Percentiles rank a stretch among this genome's conserved stretches.
Conservation (phyloP, 2,329 filamentous ascomycete genomes). For the Neurospora sp. region DNA sequence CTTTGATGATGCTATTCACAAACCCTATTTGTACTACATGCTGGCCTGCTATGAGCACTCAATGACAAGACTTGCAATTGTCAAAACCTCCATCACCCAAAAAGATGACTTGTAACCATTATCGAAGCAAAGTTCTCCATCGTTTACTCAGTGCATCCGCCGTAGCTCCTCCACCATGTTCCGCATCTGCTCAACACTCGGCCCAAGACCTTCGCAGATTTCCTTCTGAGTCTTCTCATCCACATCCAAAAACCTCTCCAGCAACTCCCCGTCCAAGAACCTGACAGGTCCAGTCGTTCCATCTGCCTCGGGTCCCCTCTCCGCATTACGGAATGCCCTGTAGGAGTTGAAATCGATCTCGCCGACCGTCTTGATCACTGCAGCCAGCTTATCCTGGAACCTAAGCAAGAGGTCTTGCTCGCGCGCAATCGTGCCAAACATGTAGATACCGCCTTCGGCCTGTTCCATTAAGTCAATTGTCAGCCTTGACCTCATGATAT, state of each 20-base stretch:
- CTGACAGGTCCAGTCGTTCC: slow-evolving; percentile 54
- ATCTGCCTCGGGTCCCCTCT: slow-evolving; percentile 48
- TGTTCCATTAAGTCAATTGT: slow-evolving; percentile 26
- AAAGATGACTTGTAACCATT: background rate
- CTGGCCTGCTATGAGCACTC: background rate
- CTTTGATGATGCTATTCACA: background rate
- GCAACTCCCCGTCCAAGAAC: slow-evolving; percentile 86
- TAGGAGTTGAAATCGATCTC: slow-evolving; percentile 68
- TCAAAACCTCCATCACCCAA: background rate
- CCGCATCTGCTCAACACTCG: slow-evolving; percentile 52
- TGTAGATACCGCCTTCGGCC: slow-evolving; percentile 86
- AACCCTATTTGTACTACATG: background rate
- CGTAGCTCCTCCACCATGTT: slow-evolving; percentile 53
- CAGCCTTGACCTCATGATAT: slow-evolving; percentile 8
- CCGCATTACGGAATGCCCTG: slow-evolving; percentile 69
- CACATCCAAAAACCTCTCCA: slow-evolving; percentile 75
- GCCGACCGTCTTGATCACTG: slow-evolving; percentile 58
- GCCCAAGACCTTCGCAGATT: slow-evolving; percentile 47
- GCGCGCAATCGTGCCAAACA: slow-evolving; percentile 69
- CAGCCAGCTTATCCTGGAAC: slow-evolving; percentile 64
- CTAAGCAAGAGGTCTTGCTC: slow-evolving; percentile 74
- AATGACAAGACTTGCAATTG: background rate
- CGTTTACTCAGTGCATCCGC: slow-evolving; percentile 41
- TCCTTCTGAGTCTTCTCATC: slow-evolving; percentile 46
- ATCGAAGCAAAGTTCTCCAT: background rate